Base-by-base conservation (phyloP, 768 basidiomycete genomes). In the Austroboletus festivus region DNA sequence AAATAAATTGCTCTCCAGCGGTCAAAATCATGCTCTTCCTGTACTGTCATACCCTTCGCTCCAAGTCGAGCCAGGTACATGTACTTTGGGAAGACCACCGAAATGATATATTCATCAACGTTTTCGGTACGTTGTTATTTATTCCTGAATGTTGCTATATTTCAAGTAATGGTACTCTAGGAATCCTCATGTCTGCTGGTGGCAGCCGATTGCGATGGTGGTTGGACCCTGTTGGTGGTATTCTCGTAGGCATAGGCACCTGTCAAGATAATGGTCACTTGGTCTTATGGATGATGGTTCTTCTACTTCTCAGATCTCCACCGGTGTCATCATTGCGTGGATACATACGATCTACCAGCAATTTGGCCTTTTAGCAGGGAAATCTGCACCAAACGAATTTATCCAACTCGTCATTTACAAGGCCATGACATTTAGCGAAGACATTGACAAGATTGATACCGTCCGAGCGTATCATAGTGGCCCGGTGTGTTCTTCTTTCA, bases 51-150 rank as follows among this genome's bases (percentile, higher is more conserved):
- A 77, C 89, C 3, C 76, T 95, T 38, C 82, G 90, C 23, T 78
- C 76, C 26, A 81, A 80, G 54, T 93, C 89, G 6, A 93, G 89
- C 58, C 96, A 99, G 68, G 95, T 99, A 3, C 80, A 81, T 39
- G 82, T 96, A n/a, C 78, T 96, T 23, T 97, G 92, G 93, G 90
- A 96, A 67, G 95, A 98, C 62, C 94, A 97, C 55, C 76, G 94
- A 56, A 97, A 93, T 59, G 95, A 95, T 60, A 63, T 93, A n/a
- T 89, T 82, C 63, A 83, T 92, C 63, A 93, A 93, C 59, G 72
- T 78, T 21, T 86, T 89, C 52, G 85, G 86, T 85, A 52, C 28
- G 75, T 47, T 3, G 23, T 18, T 11, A 15, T 23, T 39, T 38
- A 20, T 37, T 52, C 23, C 22, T 30, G n/a, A n/a, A 18, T 22